These are phyloP conservation scores for Erythrobasidium hasegawianum DNA, from an alignment of 1,284 basidiomycete genomes.

Conservation along the genomic window DNA sequence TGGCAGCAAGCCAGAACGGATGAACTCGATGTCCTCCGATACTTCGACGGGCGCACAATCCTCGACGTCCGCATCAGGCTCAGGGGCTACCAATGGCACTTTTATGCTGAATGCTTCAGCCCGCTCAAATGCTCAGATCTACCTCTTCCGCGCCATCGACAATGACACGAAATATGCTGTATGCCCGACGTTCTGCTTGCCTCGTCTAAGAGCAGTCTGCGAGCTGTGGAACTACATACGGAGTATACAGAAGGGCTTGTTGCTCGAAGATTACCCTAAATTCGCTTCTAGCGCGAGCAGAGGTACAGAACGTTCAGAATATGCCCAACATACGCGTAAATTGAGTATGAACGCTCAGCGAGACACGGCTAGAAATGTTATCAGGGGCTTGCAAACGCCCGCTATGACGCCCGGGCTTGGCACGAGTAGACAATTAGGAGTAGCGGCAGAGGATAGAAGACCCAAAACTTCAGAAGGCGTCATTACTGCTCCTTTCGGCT, in stretches of 20 bases:
- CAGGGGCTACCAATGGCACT: neutral
- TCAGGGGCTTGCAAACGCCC: conserved; percentile 15
- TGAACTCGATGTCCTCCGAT: conserved; percentile 15
- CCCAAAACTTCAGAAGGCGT: conserved; percentile 9
- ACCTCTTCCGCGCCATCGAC: conserved; percentile 44
- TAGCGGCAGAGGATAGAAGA: neutral
- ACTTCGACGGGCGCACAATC: no score
- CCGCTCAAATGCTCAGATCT: conserved; percentile 53
- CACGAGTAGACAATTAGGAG: conserved; percentile 8
- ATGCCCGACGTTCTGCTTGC: conserved; percentile 62
- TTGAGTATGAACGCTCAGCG: conserved; percentile 32
- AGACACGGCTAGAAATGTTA: conserved; percentile 10
- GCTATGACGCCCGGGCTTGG: conserved; percentile 6
- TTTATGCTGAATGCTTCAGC: conserved; percentile 62
- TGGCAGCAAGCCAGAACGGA: conserved; percentile 15
- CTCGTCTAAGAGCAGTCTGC: conserved; percentile 76
- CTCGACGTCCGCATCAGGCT: neutral
- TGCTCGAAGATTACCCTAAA: conserved; percentile 68
- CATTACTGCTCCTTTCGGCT: conserved; percentile 16
- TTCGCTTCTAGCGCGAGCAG: conserved; percentile 37
- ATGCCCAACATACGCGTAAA: conserved; percentile 34
- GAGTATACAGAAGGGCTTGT: conserved; percentile 73
- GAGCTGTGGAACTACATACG: conserved; percentile 86
- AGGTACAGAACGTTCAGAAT: conserved; percentile 11
- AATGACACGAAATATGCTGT: conserved; percentile 44